Evolutionary conservation across 2,329 filamentous ascomycete genomes (phyloP), one percentile per base, ranked within the genome.

Genomic region (Exophiala aquamarina): DNA sequence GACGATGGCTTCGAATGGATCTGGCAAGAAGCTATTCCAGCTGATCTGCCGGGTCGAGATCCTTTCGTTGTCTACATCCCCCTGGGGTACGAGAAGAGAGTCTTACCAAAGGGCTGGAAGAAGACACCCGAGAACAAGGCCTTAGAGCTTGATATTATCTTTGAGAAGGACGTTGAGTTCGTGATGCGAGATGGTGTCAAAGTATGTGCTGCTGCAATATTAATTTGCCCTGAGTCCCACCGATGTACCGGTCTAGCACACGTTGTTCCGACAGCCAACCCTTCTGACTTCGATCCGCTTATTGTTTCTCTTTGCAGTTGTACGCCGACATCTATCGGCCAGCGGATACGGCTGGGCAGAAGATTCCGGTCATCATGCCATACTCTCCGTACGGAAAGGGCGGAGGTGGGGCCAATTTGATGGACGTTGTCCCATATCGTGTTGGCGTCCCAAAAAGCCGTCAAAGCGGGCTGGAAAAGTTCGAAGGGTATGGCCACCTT

Each of bases 321-420:
- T 44, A 49, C 19, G 36, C 20, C 19, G 47, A 49, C 17, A 39
- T 49, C 7, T 44, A 40, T 32, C 34, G 41, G 2, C 41, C 47
- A 3, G 5, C 13, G n/a, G 18, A 26, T 3, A 15, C 28, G 10
- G n/a, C 15, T 5, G 20, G 19, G 13, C 69, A 35, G 9, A 73
- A 57, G 56, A 47, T 45, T 35, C 84, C 85, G 0, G 83, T 86
- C 0, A 62, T 88, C 7, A 78, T 85, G 2, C 87, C 84, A 0
- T 88, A 87, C 54, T 83, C 83, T 0, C 85, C 85, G 0, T 88
- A 88, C 54, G 84, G 84, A 35, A 88, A 89, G 57, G 84, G 36
- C 8, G 47, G 47, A 3, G 2, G 66, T 77, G 2, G 74, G 77
- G 59, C 77, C 6, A 41, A 47, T n/a, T n/a, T 47, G 4, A 46